Evolutionary conservation across 331 rosid genomes (phyloP), one percentile per base, ranked within the genome.

Genomic region (Rhamnella rubrinervis): DNA sequence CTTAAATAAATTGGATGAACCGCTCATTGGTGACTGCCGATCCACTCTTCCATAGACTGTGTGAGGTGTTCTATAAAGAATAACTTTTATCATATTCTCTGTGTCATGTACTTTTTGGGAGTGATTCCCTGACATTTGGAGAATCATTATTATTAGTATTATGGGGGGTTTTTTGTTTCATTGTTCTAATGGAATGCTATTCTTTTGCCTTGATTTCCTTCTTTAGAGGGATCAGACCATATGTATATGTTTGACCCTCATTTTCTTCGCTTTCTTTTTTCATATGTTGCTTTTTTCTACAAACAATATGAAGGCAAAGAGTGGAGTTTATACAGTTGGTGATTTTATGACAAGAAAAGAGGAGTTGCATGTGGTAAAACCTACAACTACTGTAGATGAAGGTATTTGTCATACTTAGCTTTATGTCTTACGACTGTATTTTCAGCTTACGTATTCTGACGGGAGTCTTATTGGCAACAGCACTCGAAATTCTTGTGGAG

Each of bases 361-460:
- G 67, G 79, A 91, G 10, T 80, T 93, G 66, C 88, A 75, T 71
- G 95, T 83, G 61, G 98, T 93, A 62, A 89, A 84, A 85, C 89
- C 97, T 41, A 78, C 95, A 56, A 93, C 98, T 21, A 74, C 95
- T 41, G 98, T 93, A 16, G 96, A 91, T 18, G 98, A 93, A 85
- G 97, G 98, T 93, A 74, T 58, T 60, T 28, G 60, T 67, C 61
- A 20, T 52, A 66, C 35, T 61, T n/a, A 35, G 39, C n/a, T 59
- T 65, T 38, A 3, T 66, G 62, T 71, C 65, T 52, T 37, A 18
- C 58, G 7, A 53, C 59, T 15, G 52, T 52, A 12, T 7, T 75
- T 66, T 38, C 1, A 10, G 55, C 31, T 56, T 39, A 19, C 49
- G 70, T 75, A 10, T 75, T 15, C 76, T 84, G 65, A 75, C 52